Base-by-base conservation (phyloP, 108 stramenopile genomes). In the Cylindrotheca closterium region DNA sequence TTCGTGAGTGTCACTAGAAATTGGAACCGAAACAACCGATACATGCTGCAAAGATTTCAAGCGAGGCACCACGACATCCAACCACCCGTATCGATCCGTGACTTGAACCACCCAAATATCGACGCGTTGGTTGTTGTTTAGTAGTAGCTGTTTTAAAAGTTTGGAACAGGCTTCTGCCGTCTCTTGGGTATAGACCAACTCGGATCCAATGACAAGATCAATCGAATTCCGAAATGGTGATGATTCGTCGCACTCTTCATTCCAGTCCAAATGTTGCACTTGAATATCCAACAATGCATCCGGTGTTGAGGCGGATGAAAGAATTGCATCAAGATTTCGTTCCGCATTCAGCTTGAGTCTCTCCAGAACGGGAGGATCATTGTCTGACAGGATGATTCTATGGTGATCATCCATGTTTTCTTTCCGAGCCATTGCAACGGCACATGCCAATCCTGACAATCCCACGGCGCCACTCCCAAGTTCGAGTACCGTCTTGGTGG, bases 381-480 rank as follows among this genome's bases (percentile, higher is more conserved):
- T 64, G 47, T 82, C 81, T 10, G 76, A 74, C 45, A 82, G 49
- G 17, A 58, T 66, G 30, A 80, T 61, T 5, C 33, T 70, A 48
- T 55, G 63, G 0, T 23, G 4, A 21, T 21, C n/a, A 5, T 10
- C 51, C 4, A 23, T 5, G 51, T n/a, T 5, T 5, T 51, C n/a
- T 51, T 51, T 51, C n/a, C 51, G 22, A 23, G 12, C 51, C 0
- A 65, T n/a, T 17, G 66, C 73, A 1, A 50, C 30, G 21, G 65
- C 66, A 51, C 60, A 60, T 3, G 63, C 68, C 15, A 82, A 50
- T 18, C 81, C 81, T 12, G 65, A 51, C 24, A 82, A 55, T 1
- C 73, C 81, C 4, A 77, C 68, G 15, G 81, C 81, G 4, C 81
- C 81, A 71, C 81, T 82, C 33, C 81, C 81, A 2, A 82, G 34